These are phyloP conservation scores for Sextonia rubra DNA, from an alignment of 164 flowering plant genomes.

Conservation along the genomic window DNA sequence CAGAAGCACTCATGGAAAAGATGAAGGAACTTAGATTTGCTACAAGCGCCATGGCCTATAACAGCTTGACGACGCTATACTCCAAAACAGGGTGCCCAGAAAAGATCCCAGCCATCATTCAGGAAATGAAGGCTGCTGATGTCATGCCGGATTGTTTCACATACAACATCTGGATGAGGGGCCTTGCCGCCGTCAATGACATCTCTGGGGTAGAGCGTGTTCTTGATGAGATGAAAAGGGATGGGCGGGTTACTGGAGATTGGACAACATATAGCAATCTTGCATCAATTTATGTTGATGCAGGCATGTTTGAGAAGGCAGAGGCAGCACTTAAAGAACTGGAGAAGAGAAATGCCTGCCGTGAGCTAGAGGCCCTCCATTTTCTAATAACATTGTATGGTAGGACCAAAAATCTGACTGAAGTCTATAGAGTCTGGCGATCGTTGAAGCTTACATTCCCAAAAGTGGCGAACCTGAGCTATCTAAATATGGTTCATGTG, in stretches of 20 bases:
- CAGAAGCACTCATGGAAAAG: slow-evolving; percentile 81
- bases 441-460: slow-evolving; percentile 74
- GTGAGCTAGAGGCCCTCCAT: slow-evolving; percentile 62
- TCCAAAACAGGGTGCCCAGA: slow-evolving; percentile 58
- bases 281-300: slow-evolving; percentile 83
- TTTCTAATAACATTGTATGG: slow-evolving; percentile 81
- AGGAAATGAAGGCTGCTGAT: slow-evolving; percentile 72
- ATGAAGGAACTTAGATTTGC: slow-evolving; percentile 79
- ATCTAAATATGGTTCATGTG: slow-evolving; percentile 81
- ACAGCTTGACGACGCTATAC: slow-evolving; percentile 90
- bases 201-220: slow-evolving; percentile 86
- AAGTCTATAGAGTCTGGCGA: slow-evolving; percentile 89
- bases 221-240: slow-evolving; percentile 82
- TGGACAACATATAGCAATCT: slow-evolving; percentile 94
- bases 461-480: slow-evolving; percentile 68
- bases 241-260: slow-evolving; percentile 69
- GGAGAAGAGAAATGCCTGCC: slow-evolving; percentile 54
- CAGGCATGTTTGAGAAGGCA: slow-evolving; percentile 71
- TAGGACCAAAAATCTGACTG: slow-evolving; percentile 59
- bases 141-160: slow-evolving; percentile 60
- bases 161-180: slow-evolving; percentile 94
- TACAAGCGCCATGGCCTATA: slow-evolving; percentile 70
- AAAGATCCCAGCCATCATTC: slow-evolving; percentile 58
- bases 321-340: slow-evolving; percentile 79
- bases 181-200: slow-evolving; percentile 71